Evolutionary conservation across 2,329 filamentous ascomycete species (phyloP), one percentile per base, ranked within the genome.

Genomic region (Cordyceps militaris): DNA sequence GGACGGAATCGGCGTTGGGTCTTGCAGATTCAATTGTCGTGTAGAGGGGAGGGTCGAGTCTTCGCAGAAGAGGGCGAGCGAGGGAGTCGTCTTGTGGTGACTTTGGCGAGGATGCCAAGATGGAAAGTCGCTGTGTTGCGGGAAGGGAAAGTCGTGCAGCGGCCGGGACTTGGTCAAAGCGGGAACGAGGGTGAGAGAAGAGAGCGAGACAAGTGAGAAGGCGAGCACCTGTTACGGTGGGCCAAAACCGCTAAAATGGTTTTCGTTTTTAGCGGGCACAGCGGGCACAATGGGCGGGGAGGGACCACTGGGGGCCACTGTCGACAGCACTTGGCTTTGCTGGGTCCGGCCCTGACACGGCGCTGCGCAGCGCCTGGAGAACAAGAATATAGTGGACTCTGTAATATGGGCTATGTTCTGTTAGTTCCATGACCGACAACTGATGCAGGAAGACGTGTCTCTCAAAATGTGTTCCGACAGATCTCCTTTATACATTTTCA

Each of bases 141-240:
- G 28, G 55, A 51, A 57, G 47, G 42, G 44, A 50, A 57, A 57
- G 46, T 50, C 28, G 36, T 57, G 47, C 28, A 50, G 55, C 26
- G 26, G 46, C 36, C 28, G 6, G 19, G 55, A 32, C 24, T 36
- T 57, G 46, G 46, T 57, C 47, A 43, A 24, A 40, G 53, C 43
- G 24, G 51, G 53, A 47, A 56, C 10, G 42, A 26, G 42, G 38
- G 28, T 34, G 40, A 32, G 19, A 34, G 53, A 47, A 26, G 40
- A 24, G 34, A 24, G 23, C 32, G 46, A 48, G 28, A 53, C 14
- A 43, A 32, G 26, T 43, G 24, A 43, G 36, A 54, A 34, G 34
- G 23, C 16, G 44, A 24, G 36, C 34, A 46, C 10, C 40, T 23
- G 40, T 43, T 24, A 32, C 42, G 28, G 55, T 57, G 55, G 55